phyloP scores from a whole-genome alignment of 2,329 filamentous ascomycete species.

The Fusarium nygamai region DNA sequence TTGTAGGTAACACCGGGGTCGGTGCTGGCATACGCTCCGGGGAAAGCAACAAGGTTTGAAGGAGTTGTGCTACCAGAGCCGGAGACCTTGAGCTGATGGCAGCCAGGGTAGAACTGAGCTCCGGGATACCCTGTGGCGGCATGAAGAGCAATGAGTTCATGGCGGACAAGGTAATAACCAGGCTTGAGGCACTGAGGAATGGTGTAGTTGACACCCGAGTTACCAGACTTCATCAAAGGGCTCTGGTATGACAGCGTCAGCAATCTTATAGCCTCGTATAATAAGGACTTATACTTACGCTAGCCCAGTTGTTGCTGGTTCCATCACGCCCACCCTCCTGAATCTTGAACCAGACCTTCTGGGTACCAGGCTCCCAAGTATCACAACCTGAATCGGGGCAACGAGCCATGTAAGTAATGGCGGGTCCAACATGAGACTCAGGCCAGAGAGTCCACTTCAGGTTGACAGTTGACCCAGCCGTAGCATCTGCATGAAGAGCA shows the following conservation, averaged over 20 bases:
- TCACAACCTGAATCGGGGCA: conserved; percentile 64
- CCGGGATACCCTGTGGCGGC: conserved; percentile 59
- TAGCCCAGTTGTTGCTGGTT: conserved; percentile 60
- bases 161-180: conserved; percentile 67
- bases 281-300: conserved; percentile 40
- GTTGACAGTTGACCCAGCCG: conserved; percentile 63
- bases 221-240: conserved; percentile 57
- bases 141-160: conserved; percentile 67
- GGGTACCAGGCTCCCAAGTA: conserved; percentile 57
- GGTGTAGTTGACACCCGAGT: conserved; percentile 59
- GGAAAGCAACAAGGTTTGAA: conserved; percentile 58
- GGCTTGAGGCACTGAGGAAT: conserved; percentile 62
- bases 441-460: conserved; percentile 65
- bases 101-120: conserved; percentile 67
- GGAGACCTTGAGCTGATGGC: conserved; percentile 65
- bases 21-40: conserved; percentile 60
- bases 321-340: conserved; percentile 60
- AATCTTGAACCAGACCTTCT: conserved; percentile 67
- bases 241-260: conserved; percentile 39
- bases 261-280: not conserved
- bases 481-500: conserved; percentile 61
- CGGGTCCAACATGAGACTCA: conserved; percentile 62
- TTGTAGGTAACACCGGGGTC: conserved; percentile 64
- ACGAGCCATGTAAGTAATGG: conserved; percentile 68
- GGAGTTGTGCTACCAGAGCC: conserved; percentile 57